phyloP scores from a whole-genome alignment of 441 rosid species.

The Populus hybrid region DNA sequence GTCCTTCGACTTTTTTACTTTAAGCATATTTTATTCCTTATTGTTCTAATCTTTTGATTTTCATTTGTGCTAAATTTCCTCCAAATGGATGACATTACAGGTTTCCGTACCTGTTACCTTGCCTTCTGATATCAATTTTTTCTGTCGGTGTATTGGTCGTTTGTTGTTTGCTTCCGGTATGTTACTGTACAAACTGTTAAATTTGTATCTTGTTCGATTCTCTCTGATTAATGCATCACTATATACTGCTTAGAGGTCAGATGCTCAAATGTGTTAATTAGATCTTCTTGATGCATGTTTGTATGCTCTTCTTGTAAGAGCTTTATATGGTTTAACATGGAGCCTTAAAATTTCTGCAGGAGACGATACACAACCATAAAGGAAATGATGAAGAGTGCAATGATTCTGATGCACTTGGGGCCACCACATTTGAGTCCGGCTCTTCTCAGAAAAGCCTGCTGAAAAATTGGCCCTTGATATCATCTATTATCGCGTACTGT shows the following conservation, averaged over 20 bases:
- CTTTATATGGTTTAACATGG: background rate
- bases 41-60: background rate
- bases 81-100: slow-evolving; percentile 25
- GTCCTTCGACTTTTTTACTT: background rate
- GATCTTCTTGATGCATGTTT: background rate
- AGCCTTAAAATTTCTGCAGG: slow-evolving; percentile 28
- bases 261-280: background rate
- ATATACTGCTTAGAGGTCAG: background rate
- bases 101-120: slow-evolving; percentile 55
- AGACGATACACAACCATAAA: slow-evolving; percentile 43
- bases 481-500: slow-evolving; percentile 45
- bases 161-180: slow-evolving; percentile 40
- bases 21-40: background rate
- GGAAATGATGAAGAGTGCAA: slow-evolving; percentile 13
- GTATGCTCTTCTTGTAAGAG: background rate
- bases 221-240: background rate
- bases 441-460: slow-evolving; percentile 30
- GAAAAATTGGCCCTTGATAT: slow-evolving; percentile 52
- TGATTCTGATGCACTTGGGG: slow-evolving; percentile 22
- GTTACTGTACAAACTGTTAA: slow-evolving; percentile 5
- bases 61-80: slow-evolving; percentile 9
- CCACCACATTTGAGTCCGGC: slow-evolving; percentile 5
- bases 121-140: slow-evolving; percentile 43
- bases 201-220: background rate
- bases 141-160: slow-evolving; percentile 28